These are phyloP conservation scores for Hygrophorus pudorinus DNA, from an alignment of 768 basidiomycete species.

Conservation along the genomic window DNA sequence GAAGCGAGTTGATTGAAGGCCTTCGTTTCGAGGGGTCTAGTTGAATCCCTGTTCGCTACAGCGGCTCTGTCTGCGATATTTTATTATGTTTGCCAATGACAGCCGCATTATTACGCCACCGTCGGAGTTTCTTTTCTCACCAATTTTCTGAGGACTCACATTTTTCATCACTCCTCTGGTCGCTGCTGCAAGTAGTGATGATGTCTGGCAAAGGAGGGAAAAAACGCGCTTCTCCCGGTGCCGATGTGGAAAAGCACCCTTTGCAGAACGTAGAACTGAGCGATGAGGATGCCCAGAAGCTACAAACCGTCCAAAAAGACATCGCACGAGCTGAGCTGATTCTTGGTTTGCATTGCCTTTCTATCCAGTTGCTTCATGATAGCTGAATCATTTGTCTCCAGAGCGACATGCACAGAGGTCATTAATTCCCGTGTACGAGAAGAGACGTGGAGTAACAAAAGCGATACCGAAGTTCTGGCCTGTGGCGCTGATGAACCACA, in stretches of 20 bases:
- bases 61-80: no score
- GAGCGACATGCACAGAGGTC: constrained; percentile 56
- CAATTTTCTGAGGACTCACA: neutral
- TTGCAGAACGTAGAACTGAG: constrained; percentile 57
- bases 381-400: constrained; percentile 18
- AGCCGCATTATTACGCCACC: no score
- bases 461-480: constrained; percentile 76
- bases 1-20: constrained; percentile 59
- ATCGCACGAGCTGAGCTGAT: constrained; percentile 61
- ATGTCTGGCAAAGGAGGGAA: constrained; percentile 34
- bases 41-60: no score
- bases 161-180: constrained; percentile 6
- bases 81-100: no score
- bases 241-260: constrained; percentile 63
- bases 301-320: constrained; percentile 57
- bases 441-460: constrained; percentile 57
- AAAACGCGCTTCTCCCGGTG: constrained; percentile 76
- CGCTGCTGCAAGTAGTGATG: constrained; percentile 9
- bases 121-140: constrained; percentile 4
- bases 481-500: constrained; percentile 72
- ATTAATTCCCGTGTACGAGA: constrained; percentile 54
- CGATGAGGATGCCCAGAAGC: constrained; percentile 63
- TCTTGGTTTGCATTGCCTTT: constrained; percentile 36
- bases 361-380: neutral
- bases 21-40: no score